Evolutionary conservation across 129 eudicot genomes (phyloP).

Genomic region (Ambrosia trifida): DNA sequence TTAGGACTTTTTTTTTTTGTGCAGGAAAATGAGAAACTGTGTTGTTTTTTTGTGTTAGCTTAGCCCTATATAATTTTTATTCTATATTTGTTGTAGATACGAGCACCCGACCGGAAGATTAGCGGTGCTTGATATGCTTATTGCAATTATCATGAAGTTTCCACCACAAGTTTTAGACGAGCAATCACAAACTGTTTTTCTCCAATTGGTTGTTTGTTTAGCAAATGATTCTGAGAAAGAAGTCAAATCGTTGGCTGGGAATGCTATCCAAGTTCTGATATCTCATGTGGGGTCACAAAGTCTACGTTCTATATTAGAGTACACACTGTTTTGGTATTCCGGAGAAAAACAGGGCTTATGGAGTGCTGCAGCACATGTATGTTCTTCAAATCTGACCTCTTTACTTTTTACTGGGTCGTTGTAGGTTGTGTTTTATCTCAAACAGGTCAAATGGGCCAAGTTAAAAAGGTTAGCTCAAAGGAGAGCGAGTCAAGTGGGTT

Average conservation of each 20-base stretch:
- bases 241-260: slow-evolving; percentile 67
- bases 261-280: slow-evolving; percentile 60
- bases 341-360: slow-evolving; percentile 65
- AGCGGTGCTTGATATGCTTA: slow-evolving; percentile 88
- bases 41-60: background rate
- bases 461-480: background rate
- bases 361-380: slow-evolving; percentile 95
- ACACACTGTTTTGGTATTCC: slow-evolving; percentile 61
- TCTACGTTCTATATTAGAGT: slow-evolving; percentile 44
- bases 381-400: background rate
- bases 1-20: background rate
- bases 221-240: slow-evolving; percentile 69
- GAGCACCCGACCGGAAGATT: slow-evolving; percentile 80
- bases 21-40: background rate
- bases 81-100: slow-evolving; percentile 46
- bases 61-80: background rate
- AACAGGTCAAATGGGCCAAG: background rate
- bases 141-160: slow-evolving; percentile 64
- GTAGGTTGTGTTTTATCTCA: background rate
- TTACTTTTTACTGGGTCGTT: background rate
- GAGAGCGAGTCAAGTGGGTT: background rate
- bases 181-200: slow-evolving; percentile 50
- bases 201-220: slow-evolving; percentile 60
- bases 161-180: slow-evolving; percentile 44
- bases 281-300: slow-evolving; percentile 52